Base-by-base conservation (phyloP, 768 basidiomycete species). In the Phaeolepiota aurea region DNA sequence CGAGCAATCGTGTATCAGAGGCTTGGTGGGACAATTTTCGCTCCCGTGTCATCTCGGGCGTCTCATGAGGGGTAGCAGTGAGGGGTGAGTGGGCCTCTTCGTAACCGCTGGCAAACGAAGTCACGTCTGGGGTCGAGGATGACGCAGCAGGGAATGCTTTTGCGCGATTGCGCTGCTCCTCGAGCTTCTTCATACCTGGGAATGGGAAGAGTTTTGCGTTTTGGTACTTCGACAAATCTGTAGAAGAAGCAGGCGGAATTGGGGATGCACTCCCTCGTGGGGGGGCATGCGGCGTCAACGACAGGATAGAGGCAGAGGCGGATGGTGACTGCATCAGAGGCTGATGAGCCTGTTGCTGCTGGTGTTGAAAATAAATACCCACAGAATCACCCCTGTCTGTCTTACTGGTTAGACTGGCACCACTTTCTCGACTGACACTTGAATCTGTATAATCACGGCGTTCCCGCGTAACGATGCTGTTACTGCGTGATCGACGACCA, bases 201-300 rank as follows among this genome's bases (percentile, higher is more conserved):
- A 94, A 92, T 1, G 92, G 89, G 60, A 84, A 86, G 23, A 96
- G 68, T 56, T 97, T 97, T 20, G 76, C 65, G 48, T 79, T 76
- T 47, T 78, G 77, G 60, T 85, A 93, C 61, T 72, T 87, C 20
- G 70, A 68, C 55, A 81, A 60, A 60, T 89, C 87, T 20, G 74
- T 74, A 11, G 77, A 70, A 19, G 84, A 80, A 9, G 79, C 74
- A 13, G 79, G 74, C 30, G 89, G 89, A 25, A 91, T 76, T n/a
- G 87, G 84, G 5, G 87, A 90, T 9, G 75, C 71, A 25, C 73
- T 76, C 33, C 72, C 68, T 43, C 77, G 73, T 37, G 71, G 64
- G 41, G 72, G 68, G 3, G 69, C 66, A 53, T 68, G 73, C 15
- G 79, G 72, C 10, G 73, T 60, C 33, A 86, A 56, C 3, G 82